A percentile compares a stretch with the other conserved stretches of the same genome.
Evolutionary conservation across 768 basidiomycete genomes (phyloP).

Genomic region (Trametes coccinea): DNA sequence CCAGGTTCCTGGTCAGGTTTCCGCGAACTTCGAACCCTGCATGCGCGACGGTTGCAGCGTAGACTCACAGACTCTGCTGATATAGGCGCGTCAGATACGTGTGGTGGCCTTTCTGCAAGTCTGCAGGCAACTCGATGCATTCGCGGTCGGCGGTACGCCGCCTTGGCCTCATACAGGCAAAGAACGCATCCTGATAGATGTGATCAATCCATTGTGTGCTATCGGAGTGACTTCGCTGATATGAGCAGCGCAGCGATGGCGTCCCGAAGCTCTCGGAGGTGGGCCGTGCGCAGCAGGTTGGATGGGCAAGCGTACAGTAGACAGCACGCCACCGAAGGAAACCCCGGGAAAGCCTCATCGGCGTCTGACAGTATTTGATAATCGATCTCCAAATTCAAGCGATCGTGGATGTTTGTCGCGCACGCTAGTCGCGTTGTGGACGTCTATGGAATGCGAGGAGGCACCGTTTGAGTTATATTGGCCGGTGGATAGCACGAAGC

Average conservation of each 20-base stretch:
- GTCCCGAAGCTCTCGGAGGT: no score
- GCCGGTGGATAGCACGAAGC: background rate
- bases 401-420: slow-evolving; percentile 9
- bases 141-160: no score
- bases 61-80: background rate
- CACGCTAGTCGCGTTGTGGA: slow-evolving; percentile 1
- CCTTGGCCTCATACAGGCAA: background rate
- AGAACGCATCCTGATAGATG: slow-evolving; percentile 11
- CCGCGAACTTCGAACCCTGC: background rate
- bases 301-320: no score
- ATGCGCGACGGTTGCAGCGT: background rate
- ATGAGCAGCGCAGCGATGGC: no score
- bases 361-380: slow-evolving; percentile 5
- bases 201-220: slow-evolving; percentile 13
- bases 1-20: background rate
- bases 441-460: background rate
- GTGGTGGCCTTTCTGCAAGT: background rate
- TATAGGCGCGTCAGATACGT: background rate
- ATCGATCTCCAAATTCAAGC: background rate
- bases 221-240: slow-evolving; percentile 1
- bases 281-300: no score
- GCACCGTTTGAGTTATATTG: slow-evolving; percentile 7
- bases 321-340: no score
- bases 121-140: background rate
- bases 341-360: background rate